Base-by-base conservation (phyloP, 2,329 filamentous ascomycete species). In the Colletotrichum sojae region DNA sequence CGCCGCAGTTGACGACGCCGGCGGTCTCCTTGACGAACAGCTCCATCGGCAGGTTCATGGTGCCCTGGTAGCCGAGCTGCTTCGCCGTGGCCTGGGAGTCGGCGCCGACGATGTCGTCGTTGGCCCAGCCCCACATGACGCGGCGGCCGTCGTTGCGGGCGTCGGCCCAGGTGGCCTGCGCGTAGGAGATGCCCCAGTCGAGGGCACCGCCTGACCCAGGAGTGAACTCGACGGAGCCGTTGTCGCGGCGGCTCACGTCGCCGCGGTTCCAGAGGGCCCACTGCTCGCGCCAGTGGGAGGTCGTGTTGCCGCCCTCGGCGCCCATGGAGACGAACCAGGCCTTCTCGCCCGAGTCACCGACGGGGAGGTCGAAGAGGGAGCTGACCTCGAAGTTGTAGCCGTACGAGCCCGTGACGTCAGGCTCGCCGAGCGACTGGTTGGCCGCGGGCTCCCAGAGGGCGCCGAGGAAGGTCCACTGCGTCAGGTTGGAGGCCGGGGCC, bases 301-400 rank as follows among this genome's bases (percentile, higher is more conserved):
- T 70, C 18, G 70, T 71, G 70, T 71, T 71, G 39, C 70, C 70
- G 36, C 70, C 70, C 58, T 71, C 70, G 3, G 67, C 53, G 10
- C 70, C 70, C 40, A 53, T 60, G 18, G 67, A 63, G 20, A 71
- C 55, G 39, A 71, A 71, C 70, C 70, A 71, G 27, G 70, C 70
- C 67, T 64, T 71, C 48, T 67, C 67, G 15, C 39, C 59, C 4
- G 61, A 55, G n/a, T 67, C 54, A 39, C 63, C 67, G 36, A 70
- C 22, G 55, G 68, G 55, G 2, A 71, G 63, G 55, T 66, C 62
- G 53, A 72, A 72, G 40, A 72, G 52, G 64, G 63, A 61, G 60
- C 63, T 69, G 56, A 71, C 68, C 52, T 72, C 70, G 22, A 72
- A 72, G 57, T 72, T 72, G 57, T 71, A 71, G 10, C 70, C 70